Evolutionary conservation across 2,329 filamentous ascomycete species (phyloP).

Genomic region (Chalaropsis thielavioides): DNA sequence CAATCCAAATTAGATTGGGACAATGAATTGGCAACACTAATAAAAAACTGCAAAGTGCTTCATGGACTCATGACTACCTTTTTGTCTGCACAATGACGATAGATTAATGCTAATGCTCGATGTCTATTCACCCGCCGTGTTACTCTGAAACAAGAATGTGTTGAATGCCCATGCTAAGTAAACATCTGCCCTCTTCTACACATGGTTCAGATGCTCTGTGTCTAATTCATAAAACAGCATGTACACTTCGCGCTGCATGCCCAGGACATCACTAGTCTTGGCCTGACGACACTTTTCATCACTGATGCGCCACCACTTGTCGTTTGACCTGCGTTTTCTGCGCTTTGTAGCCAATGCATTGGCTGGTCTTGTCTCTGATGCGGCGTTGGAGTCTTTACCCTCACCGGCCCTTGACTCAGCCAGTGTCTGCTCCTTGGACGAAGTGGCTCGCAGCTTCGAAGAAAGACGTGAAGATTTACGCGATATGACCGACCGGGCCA

Average conservation of each 20-base stretch:
- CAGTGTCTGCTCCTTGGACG: background rate
- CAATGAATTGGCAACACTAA: background rate
- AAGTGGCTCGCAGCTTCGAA: slow-evolving; percentile 2
- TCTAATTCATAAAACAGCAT: slow-evolving; percentile 90
- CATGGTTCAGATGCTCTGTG: slow-evolving; percentile 24
- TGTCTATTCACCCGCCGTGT: background rate
- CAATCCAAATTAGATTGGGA: background rate
- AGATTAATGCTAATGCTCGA: slow-evolving; percentile 1
- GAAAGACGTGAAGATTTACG: slow-evolving; percentile 27
- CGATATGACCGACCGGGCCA: slow-evolving; percentile 41
- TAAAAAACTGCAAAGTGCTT: background rate
- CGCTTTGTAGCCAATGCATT: background rate
- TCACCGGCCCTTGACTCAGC: background rate
- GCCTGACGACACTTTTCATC: slow-evolving; percentile 94
- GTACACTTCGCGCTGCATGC: slow-evolving; percentile 93
- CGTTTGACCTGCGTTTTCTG: slow-evolving; percentile 38
- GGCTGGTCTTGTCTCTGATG: background rate
- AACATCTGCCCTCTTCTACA: slow-evolving; percentile 6
- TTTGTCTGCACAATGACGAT: background rate
- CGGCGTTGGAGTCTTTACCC: background rate
- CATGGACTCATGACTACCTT: background rate
- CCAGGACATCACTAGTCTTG: slow-evolving; percentile 78
- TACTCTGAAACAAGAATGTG: background rate
- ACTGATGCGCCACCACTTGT: slow-evolving; percentile 93
- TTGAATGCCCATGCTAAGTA: background rate